These are phyloP conservation scores for Daldinia grandis DNA, from an alignment of 495 filamentous ascomycete species.

Conservation along the genomic window DNA sequence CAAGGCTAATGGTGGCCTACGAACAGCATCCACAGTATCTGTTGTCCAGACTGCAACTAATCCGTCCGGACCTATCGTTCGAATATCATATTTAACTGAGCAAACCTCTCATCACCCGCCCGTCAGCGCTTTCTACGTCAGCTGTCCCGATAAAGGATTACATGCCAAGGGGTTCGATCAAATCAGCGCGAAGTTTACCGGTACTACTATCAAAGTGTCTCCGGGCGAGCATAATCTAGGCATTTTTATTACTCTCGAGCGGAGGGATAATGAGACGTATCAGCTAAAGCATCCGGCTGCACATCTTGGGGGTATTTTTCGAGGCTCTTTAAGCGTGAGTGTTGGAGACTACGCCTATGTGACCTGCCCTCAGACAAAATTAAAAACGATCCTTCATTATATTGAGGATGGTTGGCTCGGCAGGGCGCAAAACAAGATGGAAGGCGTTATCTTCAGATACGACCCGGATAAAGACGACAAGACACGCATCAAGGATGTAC, in stretches of 20 bases:
- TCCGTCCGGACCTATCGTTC: conserved; percentile 64
- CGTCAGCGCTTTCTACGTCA: conserved; percentile 93
- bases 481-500: conserved; percentile 81
- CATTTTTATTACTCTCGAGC: conserved; percentile 89
- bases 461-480: conserved; percentile 82
- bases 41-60: conserved; percentile 52
- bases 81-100: conserved; percentile 92
- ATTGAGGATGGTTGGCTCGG: conserved; percentile 95
- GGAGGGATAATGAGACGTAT: conserved; percentile 85
- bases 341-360: conserved; percentile 89
- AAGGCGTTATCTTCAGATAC: conserved; percentile 90
- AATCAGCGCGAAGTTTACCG: conserved; percentile 96
- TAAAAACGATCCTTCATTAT: conserved; percentile 92
- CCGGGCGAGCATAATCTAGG: conserved; percentile 94
- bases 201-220: conserved; percentile 88
- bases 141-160: conserved; percentile 90
- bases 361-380: conserved; percentile 83
- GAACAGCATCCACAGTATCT: conserved; percentile 54
- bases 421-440: conserved; percentile 86
- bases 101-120: conserved; percentile 99
- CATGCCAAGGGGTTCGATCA: conserved; percentile 92
- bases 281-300: conserved; percentile 93
- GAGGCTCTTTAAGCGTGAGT: conserved; percentile 82
- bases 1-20: conserved; percentile 44
- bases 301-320: conserved; percentile 87